Percentiles rank a stretch among this genome's conserved stretches.
These are phyloP conservation scores for Quambalaria eucalypti DNA, from an alignment of 1,284 basidiomycete species.

Conservation along the genomic window DNA sequence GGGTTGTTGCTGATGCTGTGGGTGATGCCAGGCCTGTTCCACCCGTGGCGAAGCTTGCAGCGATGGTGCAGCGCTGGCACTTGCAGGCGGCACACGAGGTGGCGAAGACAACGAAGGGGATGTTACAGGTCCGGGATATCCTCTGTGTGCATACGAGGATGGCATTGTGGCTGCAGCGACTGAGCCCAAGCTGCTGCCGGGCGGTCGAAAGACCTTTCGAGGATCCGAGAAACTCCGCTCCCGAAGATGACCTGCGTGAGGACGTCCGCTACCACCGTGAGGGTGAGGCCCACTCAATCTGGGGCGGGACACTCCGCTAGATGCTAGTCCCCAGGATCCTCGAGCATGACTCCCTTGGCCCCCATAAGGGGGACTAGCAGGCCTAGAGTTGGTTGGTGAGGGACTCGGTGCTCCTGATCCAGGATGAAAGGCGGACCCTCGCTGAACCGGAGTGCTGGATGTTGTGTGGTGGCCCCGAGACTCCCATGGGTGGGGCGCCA, in stretches of 20 bases:
- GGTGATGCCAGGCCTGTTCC: too few species aligned
- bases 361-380: background rate
- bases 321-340: background rate
- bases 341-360: background rate
- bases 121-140: too few species aligned
- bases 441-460: too few species aligned
- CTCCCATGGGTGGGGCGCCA: background rate
- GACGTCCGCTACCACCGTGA: background rate
- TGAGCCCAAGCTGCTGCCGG: too few species aligned
- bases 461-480: background rate
- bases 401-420: background rate
- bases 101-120: too few species aligned
- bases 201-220: background rate
- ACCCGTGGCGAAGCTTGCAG: too few species aligned
- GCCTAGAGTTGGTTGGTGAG: background rate
- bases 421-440: too few species aligned
- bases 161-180: too few species aligned
- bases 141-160: too few species aligned
- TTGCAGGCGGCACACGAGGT: too few species aligned
- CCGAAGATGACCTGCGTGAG: background rate
- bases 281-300: background rate
- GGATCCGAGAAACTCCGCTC: background rate
- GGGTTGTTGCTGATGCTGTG: too few species aligned
- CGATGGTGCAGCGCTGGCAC: too few species aligned
- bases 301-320: background rate